These are phyloP conservation scores for Pisolithus orientalis DNA, from an alignment of 768 basidiomycete species.

Conservation along the genomic window DNA sequence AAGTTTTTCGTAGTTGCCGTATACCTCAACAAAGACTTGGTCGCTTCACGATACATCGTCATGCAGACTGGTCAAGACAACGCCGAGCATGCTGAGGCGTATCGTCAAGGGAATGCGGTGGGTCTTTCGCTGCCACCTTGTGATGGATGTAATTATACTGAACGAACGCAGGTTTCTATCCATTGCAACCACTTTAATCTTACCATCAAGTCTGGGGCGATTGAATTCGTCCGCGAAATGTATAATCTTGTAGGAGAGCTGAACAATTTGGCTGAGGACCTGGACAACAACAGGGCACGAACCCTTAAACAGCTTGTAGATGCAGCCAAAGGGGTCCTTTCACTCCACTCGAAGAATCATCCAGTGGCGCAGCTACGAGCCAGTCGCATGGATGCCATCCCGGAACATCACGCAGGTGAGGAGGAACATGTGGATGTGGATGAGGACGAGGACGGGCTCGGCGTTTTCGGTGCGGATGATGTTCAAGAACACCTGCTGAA, in stretches of 20 bases:
- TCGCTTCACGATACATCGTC: no score
- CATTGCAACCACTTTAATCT: not conserved
- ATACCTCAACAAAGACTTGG: no score
- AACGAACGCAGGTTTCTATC: constrained; percentile 1
- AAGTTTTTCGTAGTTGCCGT: no score
- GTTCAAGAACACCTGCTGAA: constrained; percentile 1
- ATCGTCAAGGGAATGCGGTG: no score
- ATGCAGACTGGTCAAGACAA: no score
- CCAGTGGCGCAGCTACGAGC: not conserved
- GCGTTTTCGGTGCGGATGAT: not conserved
- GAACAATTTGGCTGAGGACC: no score
- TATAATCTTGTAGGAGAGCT: no score
- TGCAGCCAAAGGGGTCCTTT: not conserved
- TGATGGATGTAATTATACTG: constrained; percentile 7
- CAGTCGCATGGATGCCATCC: not conserved
- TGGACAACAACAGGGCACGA: not conserved
- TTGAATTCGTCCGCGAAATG: no score
- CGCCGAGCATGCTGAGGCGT: no score
- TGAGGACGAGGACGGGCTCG: not conserved
- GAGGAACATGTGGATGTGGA: not conserved
- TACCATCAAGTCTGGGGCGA: no score
- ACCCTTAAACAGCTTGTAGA: constrained; percentile 1
- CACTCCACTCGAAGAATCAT: not conserved
- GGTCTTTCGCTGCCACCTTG: constrained; percentile 2
- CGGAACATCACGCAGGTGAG: not conserved